Evolutionary conservation across 2,329 filamentous ascomycete species (phyloP), one percentile per base, ranked within the genome.

Genomic region (Exophiala spinifera): DNA sequence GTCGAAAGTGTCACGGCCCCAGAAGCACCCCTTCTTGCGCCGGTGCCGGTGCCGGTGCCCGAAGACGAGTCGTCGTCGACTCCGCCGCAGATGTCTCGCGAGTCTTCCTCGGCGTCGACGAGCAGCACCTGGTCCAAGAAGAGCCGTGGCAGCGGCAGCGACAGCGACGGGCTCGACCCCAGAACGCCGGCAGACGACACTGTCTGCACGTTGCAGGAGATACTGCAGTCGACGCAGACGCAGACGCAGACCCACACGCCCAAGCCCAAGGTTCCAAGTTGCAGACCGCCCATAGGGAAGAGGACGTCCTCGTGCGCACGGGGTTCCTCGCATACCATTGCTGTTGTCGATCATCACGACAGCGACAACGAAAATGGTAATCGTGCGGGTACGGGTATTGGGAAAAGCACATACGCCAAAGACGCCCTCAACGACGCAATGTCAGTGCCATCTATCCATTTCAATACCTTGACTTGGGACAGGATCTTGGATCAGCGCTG

Each of bases 401-500:
- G 6, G 7, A 31, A 11, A 31, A 31, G 28, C 11, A 3, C 8
- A 6, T 3, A 31, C 8, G 1, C 8, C 28, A 10, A 39, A 13
- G 3, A 39, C 36, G 10, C 4, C 6, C 51, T 39, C 11, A 49
- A 49, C 45, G 52, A 52, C 37, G 36, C 40, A 11, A 37, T 55
- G 19, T 37, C 54, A 20, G 28, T 53, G 51, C 56, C 56, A 20
- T 52, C 60, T n/a, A 53, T 64, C 17, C 62, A 64, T 44, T 61
- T 64, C 53, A 64, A 64, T 37, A 61, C 62, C 4, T 52, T 55
- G 31, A 64, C 62, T 2, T 64, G 62, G 62, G 62, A 64, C 52
- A 51, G 52, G 33, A 61, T 63, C 10, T 40, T 63, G 33, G 54
- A 34, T 3, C 46, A 51, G 21, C 36, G 45, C 39, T 46, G 51